Evolutionary conservation across 2,329 filamentous ascomycete genomes (phyloP).

Genomic region (Fusarium phyllophilum): DNA sequence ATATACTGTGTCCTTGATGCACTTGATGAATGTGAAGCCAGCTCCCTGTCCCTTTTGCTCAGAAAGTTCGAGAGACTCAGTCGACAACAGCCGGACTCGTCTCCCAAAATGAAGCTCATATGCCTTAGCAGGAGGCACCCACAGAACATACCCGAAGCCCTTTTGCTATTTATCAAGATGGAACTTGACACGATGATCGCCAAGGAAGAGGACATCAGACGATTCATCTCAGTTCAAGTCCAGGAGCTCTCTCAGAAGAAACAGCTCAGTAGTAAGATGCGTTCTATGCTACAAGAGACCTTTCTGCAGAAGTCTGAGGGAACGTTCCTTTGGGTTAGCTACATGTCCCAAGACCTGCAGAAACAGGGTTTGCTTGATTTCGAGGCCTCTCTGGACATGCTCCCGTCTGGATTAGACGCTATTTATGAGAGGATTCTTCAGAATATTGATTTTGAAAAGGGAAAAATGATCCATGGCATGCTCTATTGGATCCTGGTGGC

Average conservation of each 20-base stretch:
- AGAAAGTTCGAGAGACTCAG: not conserved
- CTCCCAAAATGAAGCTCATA: not conserved
- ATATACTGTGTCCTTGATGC: conserved; percentile 16
- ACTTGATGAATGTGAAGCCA: conserved; percentile 12
- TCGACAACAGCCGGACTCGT: fast-evolving
- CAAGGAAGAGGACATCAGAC: not conserved
- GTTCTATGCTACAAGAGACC: fast-evolving
- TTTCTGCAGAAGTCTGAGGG: not conserved
- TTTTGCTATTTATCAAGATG: not conserved
- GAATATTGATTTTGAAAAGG: not conserved
- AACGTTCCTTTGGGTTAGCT: not conserved
- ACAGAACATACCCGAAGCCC: not conserved
- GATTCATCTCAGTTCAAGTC: not conserved
- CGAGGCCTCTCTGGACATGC: fast-evolving
- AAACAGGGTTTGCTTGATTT: not conserved
- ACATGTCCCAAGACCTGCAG: not conserved
- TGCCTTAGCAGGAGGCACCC: conserved; percentile 2
- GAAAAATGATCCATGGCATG: not conserved
- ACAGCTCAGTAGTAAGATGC: not conserved
- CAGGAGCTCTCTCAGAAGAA: not conserved
- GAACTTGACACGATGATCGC: fast-evolving
- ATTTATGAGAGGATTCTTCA: not conserved
- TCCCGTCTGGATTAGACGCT: not conserved
- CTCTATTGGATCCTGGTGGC: conserved; percentile 13
- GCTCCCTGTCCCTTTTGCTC: not conserved